Conservation (phyloP, 768 basidiomycete species). For the Suillus placidus region DNA sequence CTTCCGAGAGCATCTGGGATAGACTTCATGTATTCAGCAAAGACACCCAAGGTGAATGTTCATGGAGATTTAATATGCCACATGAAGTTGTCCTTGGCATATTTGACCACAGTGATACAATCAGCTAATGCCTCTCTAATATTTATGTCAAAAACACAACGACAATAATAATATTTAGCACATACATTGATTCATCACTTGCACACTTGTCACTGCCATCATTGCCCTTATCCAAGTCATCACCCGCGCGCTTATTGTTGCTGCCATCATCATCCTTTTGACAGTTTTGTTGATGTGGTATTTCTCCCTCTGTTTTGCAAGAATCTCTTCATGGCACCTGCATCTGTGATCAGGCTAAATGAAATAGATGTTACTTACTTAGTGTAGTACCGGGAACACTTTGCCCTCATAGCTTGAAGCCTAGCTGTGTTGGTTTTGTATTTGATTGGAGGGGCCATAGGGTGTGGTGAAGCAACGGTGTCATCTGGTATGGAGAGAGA, state of each 20-base stretch:
- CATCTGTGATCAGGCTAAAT: neutral
- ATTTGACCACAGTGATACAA: neutral
- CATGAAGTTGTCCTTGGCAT: neutral
- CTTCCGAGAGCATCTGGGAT: neutral
- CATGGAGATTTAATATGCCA: neutral
- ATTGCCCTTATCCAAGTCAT: too few relatives aligned
- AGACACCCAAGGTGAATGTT: neutral
- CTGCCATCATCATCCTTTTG: neutral
- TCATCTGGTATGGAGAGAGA: too few relatives aligned
- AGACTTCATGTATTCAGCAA: neutral
- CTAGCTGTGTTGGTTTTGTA: neutral
- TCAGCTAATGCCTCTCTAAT: neutral
- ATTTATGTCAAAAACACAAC: neutral
- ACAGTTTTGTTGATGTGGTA: neutral
- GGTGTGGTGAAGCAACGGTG: too few relatives aligned
- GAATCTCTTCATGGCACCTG: neutral
- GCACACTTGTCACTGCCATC: neutral
- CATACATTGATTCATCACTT: neutral
- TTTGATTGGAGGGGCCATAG: neutral
- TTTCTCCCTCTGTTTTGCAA: neutral
- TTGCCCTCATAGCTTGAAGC: neutral
- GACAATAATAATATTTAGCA: neutral
- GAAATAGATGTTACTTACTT: neutral
- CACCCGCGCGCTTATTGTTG: neutral
- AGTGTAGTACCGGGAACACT: neutral